Percentiles rank a stretch among this genome's conserved stretches.
Conservation (phyloP, 805 yeast genomes). For the Candida argentea region DNA sequence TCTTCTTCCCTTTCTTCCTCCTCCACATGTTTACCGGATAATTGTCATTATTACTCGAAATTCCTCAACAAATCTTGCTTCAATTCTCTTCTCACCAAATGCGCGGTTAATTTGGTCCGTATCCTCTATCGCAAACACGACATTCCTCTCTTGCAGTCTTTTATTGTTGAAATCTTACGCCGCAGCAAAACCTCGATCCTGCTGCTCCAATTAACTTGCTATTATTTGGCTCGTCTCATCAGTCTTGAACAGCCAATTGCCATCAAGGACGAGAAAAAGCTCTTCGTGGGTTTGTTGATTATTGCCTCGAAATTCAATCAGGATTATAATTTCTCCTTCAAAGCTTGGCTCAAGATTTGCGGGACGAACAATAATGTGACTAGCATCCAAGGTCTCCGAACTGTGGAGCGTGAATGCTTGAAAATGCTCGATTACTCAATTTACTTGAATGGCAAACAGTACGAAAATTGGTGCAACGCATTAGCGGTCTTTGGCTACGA, state of each 20-base stretch:
- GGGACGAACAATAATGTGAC: conserved; percentile 32
- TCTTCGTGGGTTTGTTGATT: conserved; percentile 58
- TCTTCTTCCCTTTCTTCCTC: conserved; percentile 6
- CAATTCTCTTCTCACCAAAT: conserved; percentile 28
- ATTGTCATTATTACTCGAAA: conserved; percentile 29
- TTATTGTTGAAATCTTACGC: conserved; percentile 32
- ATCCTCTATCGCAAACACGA: conserved; percentile 14
- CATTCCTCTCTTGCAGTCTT: conserved; percentile 13
- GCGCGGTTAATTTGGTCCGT: conserved; percentile 25
- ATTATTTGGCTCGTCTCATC: conserved; percentile 45
- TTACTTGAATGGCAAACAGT: conserved; percentile 39
- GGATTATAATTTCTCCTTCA: conserved; percentile 60
- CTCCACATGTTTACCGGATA: conserved; percentile 19
- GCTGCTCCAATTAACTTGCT: conserved; percentile 57
- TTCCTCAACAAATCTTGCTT: conserved; percentile 31
- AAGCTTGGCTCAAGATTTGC: conserved; percentile 66
- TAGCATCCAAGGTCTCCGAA: conserved; percentile 33
- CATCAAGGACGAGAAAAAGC: conserved; percentile 48
- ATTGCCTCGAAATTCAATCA: conserved; percentile 64
- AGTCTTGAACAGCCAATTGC: conserved; percentile 7
- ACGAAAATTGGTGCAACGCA: conserved; percentile 38
- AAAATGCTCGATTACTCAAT: conserved; percentile 45
- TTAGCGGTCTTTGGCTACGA: conserved; percentile 34
- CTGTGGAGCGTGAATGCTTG: conserved; percentile 45
- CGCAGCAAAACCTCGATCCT: conserved; percentile 51